Conservation (phyloP, 345 rosid species). For the Alliaria petiolata region DNA sequence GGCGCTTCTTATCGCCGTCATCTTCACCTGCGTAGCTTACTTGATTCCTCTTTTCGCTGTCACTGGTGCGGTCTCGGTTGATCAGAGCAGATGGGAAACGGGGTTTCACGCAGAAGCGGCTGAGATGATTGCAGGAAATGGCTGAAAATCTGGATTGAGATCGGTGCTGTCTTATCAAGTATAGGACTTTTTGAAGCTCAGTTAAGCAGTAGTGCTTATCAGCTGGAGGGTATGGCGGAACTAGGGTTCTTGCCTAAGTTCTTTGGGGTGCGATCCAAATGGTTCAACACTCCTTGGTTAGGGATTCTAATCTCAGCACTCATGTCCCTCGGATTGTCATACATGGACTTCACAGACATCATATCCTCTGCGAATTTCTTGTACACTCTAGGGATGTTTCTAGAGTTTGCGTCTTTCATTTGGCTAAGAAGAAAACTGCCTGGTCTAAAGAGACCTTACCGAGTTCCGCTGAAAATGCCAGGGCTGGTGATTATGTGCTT, state of each 20-base stretch:
- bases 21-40: conserved; percentile 79
- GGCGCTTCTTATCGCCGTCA: conserved; percentile 60
- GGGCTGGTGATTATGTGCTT: conserved; percentile 54
- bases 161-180: conserved; percentile 65
- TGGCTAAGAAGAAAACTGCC: conserved; percentile 63
- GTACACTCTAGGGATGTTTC: conserved; percentile 71
- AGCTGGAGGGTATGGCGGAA: conserved; percentile 76
- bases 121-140: conserved; percentile 70
- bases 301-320: conserved; percentile 54
- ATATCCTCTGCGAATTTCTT: conserved; percentile 63
- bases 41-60: conserved; percentile 77
- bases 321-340: conserved; percentile 51
- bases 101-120: conserved; percentile 81
- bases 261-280: conserved; percentile 48
- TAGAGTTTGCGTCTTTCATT: conserved; percentile 67
- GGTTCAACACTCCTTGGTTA: conserved; percentile 79
- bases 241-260: conserved; percentile 54
- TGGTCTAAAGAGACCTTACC: conserved; percentile 49
- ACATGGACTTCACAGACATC: conserved; percentile 50
- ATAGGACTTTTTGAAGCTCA: conserved; percentile 84
- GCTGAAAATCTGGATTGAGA: conserved; percentile 70
- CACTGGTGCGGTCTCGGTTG: conserved; percentile 59
- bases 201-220: conserved; percentile 70
- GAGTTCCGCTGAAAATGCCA: conserved; percentile 50
- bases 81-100: conserved; percentile 56